These are phyloP conservation scores for Agaricus blazei DNA, from an alignment of 768 basidiomycete species.

Conservation along the genomic window DNA sequence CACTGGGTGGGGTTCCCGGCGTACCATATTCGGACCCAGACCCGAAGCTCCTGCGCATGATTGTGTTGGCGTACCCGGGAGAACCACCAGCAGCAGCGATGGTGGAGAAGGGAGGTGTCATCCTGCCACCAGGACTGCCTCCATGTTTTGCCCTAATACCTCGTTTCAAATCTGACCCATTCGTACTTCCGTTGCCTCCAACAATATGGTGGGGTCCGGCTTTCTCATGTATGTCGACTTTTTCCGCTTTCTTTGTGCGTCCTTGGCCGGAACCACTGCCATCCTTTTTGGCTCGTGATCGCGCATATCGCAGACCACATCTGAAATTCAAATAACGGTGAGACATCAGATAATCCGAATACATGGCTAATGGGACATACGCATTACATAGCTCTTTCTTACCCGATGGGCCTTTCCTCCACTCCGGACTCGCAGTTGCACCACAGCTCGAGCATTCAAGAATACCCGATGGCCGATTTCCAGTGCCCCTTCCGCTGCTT, in stretches of 20 bases:
- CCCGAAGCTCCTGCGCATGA: constrained; percentile 6
- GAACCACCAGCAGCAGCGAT: constrained; percentile 9
- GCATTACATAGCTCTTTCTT: constrained; percentile 92
- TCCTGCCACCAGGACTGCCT: background rate
- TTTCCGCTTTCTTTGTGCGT: constrained; percentile 56
- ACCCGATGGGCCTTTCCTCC: constrained; percentile 88
- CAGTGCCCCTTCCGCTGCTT: constrained; percentile 35
- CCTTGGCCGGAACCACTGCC: constrained; percentile 49
- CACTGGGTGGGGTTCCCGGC: constrained; percentile 1
- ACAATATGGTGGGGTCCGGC: background rate
- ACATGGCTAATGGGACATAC: constrained; percentile 40
- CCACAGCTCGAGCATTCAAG: constrained; percentile 76
- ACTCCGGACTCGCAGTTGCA: constrained; percentile 79
- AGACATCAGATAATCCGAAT: constrained; percentile 9
- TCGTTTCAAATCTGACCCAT: constrained; percentile 26
- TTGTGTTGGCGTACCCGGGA: constrained; percentile 5
- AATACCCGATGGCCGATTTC: constrained; percentile 68
- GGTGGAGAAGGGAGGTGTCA: constrained; percentile 7
- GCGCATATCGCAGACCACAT: constrained; percentile 82
- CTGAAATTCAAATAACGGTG: constrained; percentile 28
- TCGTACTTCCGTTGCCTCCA: constrained; percentile 3
- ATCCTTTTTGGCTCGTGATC: constrained; percentile 86
- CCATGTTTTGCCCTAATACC: constrained; percentile 15
- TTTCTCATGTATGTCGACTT: background rate
- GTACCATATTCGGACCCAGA: constrained; percentile 7